Conservation (phyloP, 345 rosid genomes). For the Boechera stricta region DNA sequence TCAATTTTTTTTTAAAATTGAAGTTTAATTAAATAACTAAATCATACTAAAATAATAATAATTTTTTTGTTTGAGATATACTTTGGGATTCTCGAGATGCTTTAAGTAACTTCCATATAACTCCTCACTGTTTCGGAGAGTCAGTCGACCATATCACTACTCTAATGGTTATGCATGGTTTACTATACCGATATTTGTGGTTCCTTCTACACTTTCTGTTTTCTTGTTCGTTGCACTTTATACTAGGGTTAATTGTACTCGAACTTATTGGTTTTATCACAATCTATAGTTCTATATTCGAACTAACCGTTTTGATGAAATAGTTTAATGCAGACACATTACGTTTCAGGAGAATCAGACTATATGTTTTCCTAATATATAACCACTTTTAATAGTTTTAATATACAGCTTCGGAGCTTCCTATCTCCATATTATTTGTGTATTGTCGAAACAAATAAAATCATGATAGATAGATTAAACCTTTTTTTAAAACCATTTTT, state of each 20-base stretch:
- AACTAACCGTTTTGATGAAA: background rate
- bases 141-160: constrained; percentile 19
- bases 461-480: background rate
- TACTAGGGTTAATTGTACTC: background rate
- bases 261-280: background rate
- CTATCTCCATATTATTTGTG: background rate
- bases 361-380: background rate
- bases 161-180: constrained; percentile 9
- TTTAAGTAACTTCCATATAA: background rate
- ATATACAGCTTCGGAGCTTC: background rate
- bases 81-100: no score
- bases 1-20: no score
- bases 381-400: background rate
- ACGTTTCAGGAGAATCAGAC: background rate
- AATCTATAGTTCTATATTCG: background rate
- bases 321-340: background rate
- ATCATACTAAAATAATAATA: no score
- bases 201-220: background rate
- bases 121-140: constrained; percentile 22
- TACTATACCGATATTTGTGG: background rate
- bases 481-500: no score
- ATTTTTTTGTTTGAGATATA: no score
- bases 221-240: background rate
- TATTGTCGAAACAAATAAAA: background rate
- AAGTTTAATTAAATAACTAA: no score